Evolutionary conservation across 176 grass and related monocot species (phyloP).

Genomic region (Oryza officinalis): DNA sequence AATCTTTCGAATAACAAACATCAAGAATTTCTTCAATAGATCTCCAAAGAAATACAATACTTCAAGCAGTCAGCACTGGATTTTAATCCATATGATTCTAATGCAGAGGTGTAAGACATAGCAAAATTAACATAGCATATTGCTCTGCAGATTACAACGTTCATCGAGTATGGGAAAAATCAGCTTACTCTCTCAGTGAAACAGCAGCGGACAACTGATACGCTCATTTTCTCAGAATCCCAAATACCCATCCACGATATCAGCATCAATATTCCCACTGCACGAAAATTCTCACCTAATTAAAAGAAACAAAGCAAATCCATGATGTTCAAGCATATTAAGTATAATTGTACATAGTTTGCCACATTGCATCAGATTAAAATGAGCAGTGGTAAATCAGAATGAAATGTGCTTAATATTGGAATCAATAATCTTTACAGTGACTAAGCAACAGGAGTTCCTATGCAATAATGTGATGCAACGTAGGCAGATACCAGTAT

Average conservation of each 20-base stretch:
- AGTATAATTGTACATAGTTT: not conserved
- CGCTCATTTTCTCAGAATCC: not conserved
- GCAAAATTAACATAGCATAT: too few relatives aligned
- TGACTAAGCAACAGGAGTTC: not conserved
- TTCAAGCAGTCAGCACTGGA: not conserved
- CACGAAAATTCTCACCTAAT: slow-evolving; percentile 13
- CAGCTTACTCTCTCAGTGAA: too few relatives aligned
- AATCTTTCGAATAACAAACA: not conserved
- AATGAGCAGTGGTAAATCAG: not conserved
- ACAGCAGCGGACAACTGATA: too few relatives aligned
- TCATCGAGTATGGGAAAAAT: too few relatives aligned
- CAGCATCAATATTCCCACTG: not conserved
- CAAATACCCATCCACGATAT: not conserved
- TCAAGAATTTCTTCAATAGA: not conserved
- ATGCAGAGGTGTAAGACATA: too few relatives aligned
- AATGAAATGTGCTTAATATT: not conserved
- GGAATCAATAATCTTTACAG: not conserved
- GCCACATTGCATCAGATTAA: not conserved
- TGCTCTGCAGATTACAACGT: too few relatives aligned
- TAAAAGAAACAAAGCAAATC: not conserved
- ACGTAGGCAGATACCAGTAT: not conserved
- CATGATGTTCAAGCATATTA: not conserved
- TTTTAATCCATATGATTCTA: not conserved
- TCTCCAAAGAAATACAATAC: not conserved
- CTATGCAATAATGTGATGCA: not conserved